Conservation (phyloP, 805 yeast species). For the Wickerhamiella bombiphila region DNA sequence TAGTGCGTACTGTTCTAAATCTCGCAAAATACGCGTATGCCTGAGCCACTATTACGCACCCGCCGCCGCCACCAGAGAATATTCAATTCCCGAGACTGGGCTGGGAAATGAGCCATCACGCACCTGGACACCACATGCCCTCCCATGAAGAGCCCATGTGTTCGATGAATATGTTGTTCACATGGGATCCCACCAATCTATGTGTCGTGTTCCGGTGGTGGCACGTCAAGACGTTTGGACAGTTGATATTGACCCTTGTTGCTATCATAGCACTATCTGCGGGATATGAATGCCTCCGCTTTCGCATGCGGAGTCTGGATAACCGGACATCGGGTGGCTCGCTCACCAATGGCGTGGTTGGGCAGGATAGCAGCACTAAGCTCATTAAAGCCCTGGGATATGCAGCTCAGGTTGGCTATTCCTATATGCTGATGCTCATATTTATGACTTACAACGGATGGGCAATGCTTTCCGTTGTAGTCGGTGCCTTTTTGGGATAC, state of each 20-base stretch:
- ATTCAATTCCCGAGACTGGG: not conserved
- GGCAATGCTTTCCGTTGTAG: conserved; percentile 59
- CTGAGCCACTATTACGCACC: no score
- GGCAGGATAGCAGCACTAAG: conserved; percentile 4
- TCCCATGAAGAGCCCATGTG: conserved; percentile 13
- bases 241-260: conserved; percentile 38
- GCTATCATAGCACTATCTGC: conserved; percentile 36
- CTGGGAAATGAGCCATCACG: not conserved
- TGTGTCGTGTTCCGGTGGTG: conserved; percentile 70
- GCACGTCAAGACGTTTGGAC: conserved; percentile 45
- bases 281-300: conserved; percentile 47
- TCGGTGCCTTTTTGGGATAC: conserved; percentile 61
- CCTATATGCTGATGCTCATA: conserved; percentile 49
- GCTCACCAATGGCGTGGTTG: not conserved
- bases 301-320: conserved; percentile 14
- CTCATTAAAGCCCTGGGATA: conserved; percentile 15
- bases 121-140: not conserved
- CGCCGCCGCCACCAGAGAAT: no score
- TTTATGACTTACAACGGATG: conserved; percentile 80
- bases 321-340: conserved; percentile 1
- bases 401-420: conserved; percentile 19
- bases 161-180: conserved; percentile 43
- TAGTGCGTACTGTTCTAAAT: no score
- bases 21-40: no score
- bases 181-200: conserved; percentile 61